phyloP scores from a whole-genome alignment of 2,329 filamentous ascomycete genomes.

The Zymoseptoria pseudotritici region DNA sequence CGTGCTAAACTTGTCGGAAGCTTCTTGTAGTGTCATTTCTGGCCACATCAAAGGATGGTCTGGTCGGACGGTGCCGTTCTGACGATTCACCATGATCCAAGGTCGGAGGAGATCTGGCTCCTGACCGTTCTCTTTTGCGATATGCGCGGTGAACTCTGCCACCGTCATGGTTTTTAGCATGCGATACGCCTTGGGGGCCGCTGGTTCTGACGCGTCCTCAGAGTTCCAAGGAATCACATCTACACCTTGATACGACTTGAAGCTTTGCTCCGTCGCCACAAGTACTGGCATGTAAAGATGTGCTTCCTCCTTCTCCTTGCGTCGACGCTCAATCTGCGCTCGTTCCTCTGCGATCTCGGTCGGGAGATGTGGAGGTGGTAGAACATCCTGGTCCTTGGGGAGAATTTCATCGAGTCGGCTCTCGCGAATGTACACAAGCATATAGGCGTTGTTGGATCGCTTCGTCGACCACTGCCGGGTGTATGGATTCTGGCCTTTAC shows the following conservation, averaged over 20 bases:
- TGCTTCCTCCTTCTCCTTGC: constrained; percentile 86
- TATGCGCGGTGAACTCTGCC: constrained; percentile 61
- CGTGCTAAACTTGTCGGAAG: constrained; percentile 59
- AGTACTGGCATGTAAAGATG: constrained; percentile 85
- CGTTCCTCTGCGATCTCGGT: constrained; percentile 75
- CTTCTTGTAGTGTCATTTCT: constrained; percentile 61
- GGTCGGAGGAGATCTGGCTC: constrained; percentile 67
- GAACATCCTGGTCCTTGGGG: constrained; percentile 63
- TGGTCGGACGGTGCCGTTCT: constrained; percentile 92
- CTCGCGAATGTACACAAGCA: constrained; percentile 95
- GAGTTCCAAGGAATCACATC: constrained; percentile 62
- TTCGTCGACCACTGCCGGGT: constrained; percentile 58
- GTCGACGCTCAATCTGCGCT: constrained; percentile 63
- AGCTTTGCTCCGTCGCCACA: constrained; percentile 74
- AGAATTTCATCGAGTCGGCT: constrained; percentile 77
- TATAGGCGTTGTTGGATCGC: constrained; percentile 82
- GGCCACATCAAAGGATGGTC: constrained; percentile 77
- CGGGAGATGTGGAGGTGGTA: constrained; percentile 76
- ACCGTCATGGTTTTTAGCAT: constrained; percentile 69
- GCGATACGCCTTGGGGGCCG: constrained; percentile 65
- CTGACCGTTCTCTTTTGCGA: constrained; percentile 63
- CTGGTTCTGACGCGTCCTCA: constrained; percentile 52
- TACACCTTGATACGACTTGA: constrained; percentile 72
- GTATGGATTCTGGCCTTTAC: constrained; percentile 58
- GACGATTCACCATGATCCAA: constrained; percentile 97